Evolutionary conservation across 805 yeast genomes (phyloP).

Genomic region (Pichia pseudocactophila): DNA sequence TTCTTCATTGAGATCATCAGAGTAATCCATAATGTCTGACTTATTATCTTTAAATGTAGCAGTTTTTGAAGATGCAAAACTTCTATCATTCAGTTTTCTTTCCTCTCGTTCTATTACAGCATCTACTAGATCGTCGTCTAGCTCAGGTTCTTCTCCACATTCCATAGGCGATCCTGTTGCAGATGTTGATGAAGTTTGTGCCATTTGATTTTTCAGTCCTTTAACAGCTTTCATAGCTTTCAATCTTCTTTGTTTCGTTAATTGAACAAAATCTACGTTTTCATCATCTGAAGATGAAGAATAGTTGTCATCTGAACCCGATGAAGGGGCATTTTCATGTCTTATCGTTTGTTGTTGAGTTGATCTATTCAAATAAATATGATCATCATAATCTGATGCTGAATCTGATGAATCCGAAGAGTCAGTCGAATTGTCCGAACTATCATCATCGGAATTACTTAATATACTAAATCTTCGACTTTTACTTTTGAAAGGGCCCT

Average conservation of each 20-base stretch:
- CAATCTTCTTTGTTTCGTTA: slow-evolving; percentile 61
- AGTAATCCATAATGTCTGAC: neutral
- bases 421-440: slow-evolving; percentile 18
- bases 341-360: neutral
- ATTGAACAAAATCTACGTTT: slow-evolving; percentile 61
- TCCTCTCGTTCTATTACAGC: slow-evolving; percentile 36
- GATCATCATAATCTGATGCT: slow-evolving; percentile 8
- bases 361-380: slow-evolving; percentile 5
- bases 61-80: slow-evolving; percentile 19
- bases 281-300: slow-evolving; percentile 45
- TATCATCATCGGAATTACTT: slow-evolving; percentile 18
- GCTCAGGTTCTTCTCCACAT: slow-evolving; percentile 30
- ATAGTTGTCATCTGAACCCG: slow-evolving; percentile 26
- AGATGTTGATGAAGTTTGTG: slow-evolving; percentile 5
- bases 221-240: slow-evolving; percentile 42
- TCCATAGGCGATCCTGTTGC: slow-evolving; percentile 9
- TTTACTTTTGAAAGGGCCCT: slow-evolving; percentile 14
- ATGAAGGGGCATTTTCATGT: slow-evolving; percentile 12
- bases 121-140: slow-evolving; percentile 33
- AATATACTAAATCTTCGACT: slow-evolving; percentile 23
- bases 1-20: slow-evolving; percentile 11
- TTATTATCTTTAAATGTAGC: neutral
- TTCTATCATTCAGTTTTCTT: slow-evolving; percentile 25
- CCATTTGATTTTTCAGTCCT: slow-evolving; percentile 13
- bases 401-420: slow-evolving; percentile 4